Percentiles rank a stretch among this genome's conserved stretches.
Conservation (phyloP, 805 yeast genomes). For the Wickerhamiella qilinensis region DNA sequence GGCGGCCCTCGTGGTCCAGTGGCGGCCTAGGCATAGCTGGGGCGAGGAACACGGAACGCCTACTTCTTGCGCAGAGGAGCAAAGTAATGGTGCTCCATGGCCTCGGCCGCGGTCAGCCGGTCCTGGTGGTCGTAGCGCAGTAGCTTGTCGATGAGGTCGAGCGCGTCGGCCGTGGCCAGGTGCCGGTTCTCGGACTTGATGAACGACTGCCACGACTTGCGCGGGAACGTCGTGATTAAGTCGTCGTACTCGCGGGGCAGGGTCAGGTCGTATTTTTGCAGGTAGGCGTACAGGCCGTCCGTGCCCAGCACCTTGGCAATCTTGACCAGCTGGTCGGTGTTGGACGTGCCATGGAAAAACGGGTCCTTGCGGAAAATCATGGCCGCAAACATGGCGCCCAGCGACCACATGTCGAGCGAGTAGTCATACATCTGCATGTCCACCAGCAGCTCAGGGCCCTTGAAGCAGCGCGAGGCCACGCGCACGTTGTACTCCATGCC, state of each 20-base stretch:
- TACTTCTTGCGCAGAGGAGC: slow-evolving; percentile 19
- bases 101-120: slow-evolving; percentile 76
- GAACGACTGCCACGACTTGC: slow-evolving; percentile 77
- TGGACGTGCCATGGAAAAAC: slow-evolving; percentile 80
- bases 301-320: slow-evolving; percentile 82
- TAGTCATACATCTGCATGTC: slow-evolving; percentile 76
- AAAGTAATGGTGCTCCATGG: slow-evolving; percentile 63
- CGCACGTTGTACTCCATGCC: slow-evolving; percentile 83
- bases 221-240: slow-evolving; percentile 48
- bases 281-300: slow-evolving; percentile 49
- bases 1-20: too few species aligned
- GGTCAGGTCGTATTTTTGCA: slow-evolving; percentile 49
- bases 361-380: slow-evolving; percentile 83
- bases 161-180: slow-evolving; percentile 50
- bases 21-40: too few species aligned
- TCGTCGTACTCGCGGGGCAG: slow-evolving; percentile 70
- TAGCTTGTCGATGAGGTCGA: slow-evolving; percentile 60
- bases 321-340: slow-evolving; percentile 81
- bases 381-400: slow-evolving; percentile 82
- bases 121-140: slow-evolving; percentile 76
- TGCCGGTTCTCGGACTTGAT: slow-evolving; percentile 54
- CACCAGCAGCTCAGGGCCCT: slow-evolving; percentile 80
- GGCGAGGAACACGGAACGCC: not conserved
- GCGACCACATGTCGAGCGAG: slow-evolving; percentile 79
- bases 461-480: slow-evolving; percentile 81